Conservation (phyloP, 805 yeast genomes). For the Cephaloascus fragrans region DNA sequence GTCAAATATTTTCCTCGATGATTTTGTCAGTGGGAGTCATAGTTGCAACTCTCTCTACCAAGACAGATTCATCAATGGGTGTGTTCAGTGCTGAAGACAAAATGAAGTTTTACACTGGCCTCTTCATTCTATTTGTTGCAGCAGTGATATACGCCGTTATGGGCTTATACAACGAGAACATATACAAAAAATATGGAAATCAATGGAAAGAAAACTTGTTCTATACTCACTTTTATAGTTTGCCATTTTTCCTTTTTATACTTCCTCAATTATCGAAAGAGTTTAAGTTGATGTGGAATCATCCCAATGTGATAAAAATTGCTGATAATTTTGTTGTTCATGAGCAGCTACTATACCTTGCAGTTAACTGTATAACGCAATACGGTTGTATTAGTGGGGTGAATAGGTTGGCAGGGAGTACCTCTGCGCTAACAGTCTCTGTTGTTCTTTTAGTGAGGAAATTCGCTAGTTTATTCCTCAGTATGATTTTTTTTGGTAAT, state of each 20-base stretch:
- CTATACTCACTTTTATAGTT: slow-evolving; percentile 44
- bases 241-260: slow-evolving; percentile 41
- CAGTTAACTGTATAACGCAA: slow-evolving; percentile 12
- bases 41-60: slow-evolving; percentile 19
- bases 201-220: slow-evolving; percentile 61
- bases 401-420: slow-evolving; percentile 44
- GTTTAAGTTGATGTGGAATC: slow-evolving; percentile 4
- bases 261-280: slow-evolving; percentile 11
- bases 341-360: slow-evolving; percentile 7
- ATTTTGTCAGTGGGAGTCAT: slow-evolving; percentile 48
- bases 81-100: slow-evolving; percentile 4
- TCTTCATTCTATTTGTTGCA: slow-evolving; percentile 32
- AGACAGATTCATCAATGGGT: slow-evolving; percentile 1
- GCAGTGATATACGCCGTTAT: slow-evolving; percentile 44
- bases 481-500: slow-evolving; percentile 44
- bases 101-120: slow-evolving; percentile 17
- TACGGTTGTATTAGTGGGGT: slow-evolving; percentile 58
- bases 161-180: slow-evolving; percentile 47
- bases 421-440: slow-evolving; percentile 55
- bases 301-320: too few relatives aligned
- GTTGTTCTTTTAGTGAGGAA: slow-evolving; percentile 54
- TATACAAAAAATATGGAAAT: slow-evolving; percentile 39
- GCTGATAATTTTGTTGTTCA: slow-evolving; percentile 4
- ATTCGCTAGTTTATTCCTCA: slow-evolving; percentile 47
- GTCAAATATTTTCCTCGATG: slow-evolving; percentile 41